Evolutionary conservation across 352 stramenopile species (phyloP), one percentile per base, ranked within the genome.

Genomic region (Globisporangium canariense): DNA sequence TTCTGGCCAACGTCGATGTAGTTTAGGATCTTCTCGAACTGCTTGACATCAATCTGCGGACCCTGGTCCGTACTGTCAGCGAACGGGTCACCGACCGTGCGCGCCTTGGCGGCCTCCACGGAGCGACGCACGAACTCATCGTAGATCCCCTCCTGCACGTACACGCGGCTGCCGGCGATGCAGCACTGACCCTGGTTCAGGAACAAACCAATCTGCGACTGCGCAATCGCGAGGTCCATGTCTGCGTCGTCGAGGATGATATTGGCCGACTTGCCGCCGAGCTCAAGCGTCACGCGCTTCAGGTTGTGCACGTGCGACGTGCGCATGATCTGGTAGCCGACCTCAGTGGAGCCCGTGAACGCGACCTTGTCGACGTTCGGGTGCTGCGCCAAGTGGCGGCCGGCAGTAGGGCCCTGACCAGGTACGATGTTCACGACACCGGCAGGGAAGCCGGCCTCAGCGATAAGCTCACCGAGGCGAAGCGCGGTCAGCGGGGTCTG

Each of bases 401-500:
- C 68, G 25, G 78, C 85, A 6, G 76, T 57, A 0, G 68, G 58
- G 0, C 84, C 73, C 0, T 76, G 67, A 32, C 80, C 82, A 11
- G 81, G 71, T 20, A 97, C 68, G 34, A 95, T 78, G 79, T 97
- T 97, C 22, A 97, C 41, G 11, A 96, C 89, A 65, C 88, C 90
- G 9, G 69, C 55, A 1, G 90, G 90, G 47, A 96, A 77, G 0
- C 89, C 79, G 14, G 84, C 90, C 65, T 90, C 70, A 1, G 88
- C 75, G 47, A 90, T 91, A 8, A 98, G 69, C 58, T 87, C 75
- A 16, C 78, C 76, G 0, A 99, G 66, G 5, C 86, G 89, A 9
- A 99, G 77, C 8, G 96, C 93, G 0, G 86, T 97, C 40, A 99
- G 66, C 3, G 97, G 93, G 7, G 96, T 99, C 46, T 97, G 73